Evolutionary conservation across 75 land plant genomes (phyloP).

Genomic region (Pinus taeda): DNA sequence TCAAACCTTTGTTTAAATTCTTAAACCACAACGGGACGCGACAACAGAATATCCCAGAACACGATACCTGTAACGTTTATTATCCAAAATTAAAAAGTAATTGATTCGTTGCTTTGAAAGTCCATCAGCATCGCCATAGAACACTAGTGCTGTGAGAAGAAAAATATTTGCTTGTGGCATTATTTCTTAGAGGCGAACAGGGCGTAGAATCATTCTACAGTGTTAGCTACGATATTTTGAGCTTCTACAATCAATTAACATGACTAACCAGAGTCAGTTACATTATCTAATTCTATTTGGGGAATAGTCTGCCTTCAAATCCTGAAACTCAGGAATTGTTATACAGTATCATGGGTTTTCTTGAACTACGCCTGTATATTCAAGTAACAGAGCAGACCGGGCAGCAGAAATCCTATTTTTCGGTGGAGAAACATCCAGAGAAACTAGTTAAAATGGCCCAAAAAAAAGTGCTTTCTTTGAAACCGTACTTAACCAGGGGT

Average conservation of each 20-base stretch:
- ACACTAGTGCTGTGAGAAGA: too few species aligned
- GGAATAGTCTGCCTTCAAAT: not conserved
- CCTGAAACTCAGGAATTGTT: not conserved
- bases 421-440: not conserved
- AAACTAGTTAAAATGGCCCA: not conserved
- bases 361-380: too few species aligned
- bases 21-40: too few species aligned
- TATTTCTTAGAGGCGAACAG: not conserved
- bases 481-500: too few species aligned
- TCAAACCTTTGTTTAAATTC: too few species aligned
- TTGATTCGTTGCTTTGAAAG: too few species aligned
- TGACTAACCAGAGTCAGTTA: not conserved
- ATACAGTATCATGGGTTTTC: not conserved
- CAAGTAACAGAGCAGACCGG: not conserved
- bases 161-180: not conserved
- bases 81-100: too few species aligned
- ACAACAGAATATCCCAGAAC: too few species aligned
- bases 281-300: not conserved
- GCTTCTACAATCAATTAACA: not conserved
- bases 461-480: not conserved
- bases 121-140: too few species aligned
- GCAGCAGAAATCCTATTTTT: not conserved
- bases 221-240: not conserved
- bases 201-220: not conserved
- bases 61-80: too few species aligned